A percentile compares a stretch with the other conserved stretches of the same genome.
phyloP scores from a whole-genome alignment of 2,329 filamentous ascomycete genomes.

The Penicillium hordei region DNA sequence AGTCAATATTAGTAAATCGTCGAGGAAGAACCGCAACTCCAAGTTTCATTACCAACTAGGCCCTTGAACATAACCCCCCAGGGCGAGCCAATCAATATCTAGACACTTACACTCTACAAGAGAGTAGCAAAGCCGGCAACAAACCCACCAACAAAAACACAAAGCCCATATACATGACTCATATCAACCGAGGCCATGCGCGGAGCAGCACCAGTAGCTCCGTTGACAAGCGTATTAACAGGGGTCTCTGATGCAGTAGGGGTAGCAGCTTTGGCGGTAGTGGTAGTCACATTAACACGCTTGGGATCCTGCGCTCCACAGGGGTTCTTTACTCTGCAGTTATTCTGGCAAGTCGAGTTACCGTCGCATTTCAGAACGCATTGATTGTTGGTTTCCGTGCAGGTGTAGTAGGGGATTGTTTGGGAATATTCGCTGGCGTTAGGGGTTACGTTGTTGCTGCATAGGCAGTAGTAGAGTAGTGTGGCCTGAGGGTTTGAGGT shows the following conservation, averaged over 20 bases:
- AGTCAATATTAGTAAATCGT: not conserved
- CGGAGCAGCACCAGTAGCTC: conserved; percentile 29
- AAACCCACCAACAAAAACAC: conserved; percentile 55
- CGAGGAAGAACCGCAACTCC: not conserved
- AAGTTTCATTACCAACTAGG: not conserved
- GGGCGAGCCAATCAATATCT: not conserved
- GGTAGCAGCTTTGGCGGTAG: conserved; percentile 42
- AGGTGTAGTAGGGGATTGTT: conserved; percentile 63
- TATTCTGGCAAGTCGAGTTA: conserved; percentile 50
- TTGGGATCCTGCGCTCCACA: conserved; percentile 62
- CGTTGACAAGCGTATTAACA: conserved; percentile 34
- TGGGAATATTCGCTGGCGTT: conserved; percentile 63
- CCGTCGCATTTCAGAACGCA: conserved; percentile 53
- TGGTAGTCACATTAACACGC: conserved; percentile 53
- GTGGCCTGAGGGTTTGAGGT: conserved; percentile 33
- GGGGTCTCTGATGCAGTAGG: conserved; percentile 37
- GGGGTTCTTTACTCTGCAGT: conserved; percentile 56
- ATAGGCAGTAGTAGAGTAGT: conserved; percentile 59
- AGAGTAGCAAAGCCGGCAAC: conserved; percentile 59
- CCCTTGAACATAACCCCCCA: not conserved
- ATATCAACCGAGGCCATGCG: conserved; percentile 48
- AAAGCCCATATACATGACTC: conserved; percentile 57
- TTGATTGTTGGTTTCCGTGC: conserved; percentile 57
- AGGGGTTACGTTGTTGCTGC: conserved; percentile 53
- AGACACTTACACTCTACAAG: conserved; percentile 40